Evolutionary conservation across 345 rosid species (phyloP), one percentile per base, ranked within the genome.

Genomic region (Hibiscus tridactylites): DNA sequence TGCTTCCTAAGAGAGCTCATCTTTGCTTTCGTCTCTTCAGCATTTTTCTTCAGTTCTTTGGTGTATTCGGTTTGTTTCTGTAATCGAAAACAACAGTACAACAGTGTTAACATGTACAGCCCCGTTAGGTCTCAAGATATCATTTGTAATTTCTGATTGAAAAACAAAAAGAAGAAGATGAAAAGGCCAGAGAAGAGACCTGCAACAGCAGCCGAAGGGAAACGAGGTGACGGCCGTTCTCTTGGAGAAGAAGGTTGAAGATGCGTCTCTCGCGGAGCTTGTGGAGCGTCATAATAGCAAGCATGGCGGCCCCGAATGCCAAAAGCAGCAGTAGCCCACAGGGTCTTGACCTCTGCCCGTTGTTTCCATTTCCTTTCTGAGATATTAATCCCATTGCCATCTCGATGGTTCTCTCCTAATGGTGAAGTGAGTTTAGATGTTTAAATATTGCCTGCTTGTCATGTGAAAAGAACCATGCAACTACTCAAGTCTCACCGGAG

Each of bases 231-330:
- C 66, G 71, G 61, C 77, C 85, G 74, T 84, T 89, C 19, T 89
- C 88, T 53, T 80, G 65, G 63, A 85, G 53, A 9, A 87, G 78
- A 70, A 87, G 83, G 74, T 71, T 76, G 79, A 80, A 83, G 79
- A 80, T 80, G 73, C 91, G 82, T 62, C 79, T 79, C 74, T 89
- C 91, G 56, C 87, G 75, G 21, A 87, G 78, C 78, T 83, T 89
- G 73, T 85, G 91, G 7, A 85, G 63, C 9, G 75, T 76, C 84
- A 83, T 80, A 8, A 87, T 87, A 5, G 91, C 87, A 4, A 87
- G 37, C 52, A 89, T 53, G 2, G 93, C 91, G 7, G 88, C 85
- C 52, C 80, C 87, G 59, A 89, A 87, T 12, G 90, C 87, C 76
- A 87, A 63, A 9, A 89, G 79, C 75, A 89, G 58, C 82, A 85